Conservation (phyloP, 2,329 filamentous ascomycete genomes). For the Paecilomyces dactylethromorphus region DNA sequence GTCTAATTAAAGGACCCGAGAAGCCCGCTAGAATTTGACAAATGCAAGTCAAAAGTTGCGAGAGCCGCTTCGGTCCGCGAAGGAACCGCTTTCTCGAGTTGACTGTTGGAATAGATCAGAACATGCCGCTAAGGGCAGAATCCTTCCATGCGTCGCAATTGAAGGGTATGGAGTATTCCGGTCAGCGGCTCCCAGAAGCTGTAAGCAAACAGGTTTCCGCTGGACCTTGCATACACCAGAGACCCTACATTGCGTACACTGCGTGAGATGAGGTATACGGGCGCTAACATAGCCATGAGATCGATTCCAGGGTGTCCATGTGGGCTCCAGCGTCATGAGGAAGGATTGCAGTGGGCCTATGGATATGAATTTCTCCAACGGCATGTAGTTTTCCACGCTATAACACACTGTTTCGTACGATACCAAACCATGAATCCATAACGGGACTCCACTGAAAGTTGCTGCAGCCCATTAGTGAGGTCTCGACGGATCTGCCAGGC, state of each 20-base stretch:
- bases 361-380: neutral
- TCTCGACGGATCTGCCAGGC: neutral
- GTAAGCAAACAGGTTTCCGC: neutral
- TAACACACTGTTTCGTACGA: neutral
- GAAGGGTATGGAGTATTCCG: neutral
- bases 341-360: neutral
- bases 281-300: neutral
- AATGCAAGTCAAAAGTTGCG: neutral
- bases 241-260: neutral
- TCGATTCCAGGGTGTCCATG: neutral
- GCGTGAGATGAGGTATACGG: neutral
- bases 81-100: neutral
- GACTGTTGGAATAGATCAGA: neutral
- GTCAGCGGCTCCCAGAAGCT: neutral
- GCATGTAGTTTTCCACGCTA: neutral
- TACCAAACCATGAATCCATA: slow-evolving; percentile 5
- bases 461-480: neutral
- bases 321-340: neutral
- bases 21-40: neutral
- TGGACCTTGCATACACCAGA: neutral
- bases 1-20: neutral
- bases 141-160: neutral
- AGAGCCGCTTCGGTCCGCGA: neutral
- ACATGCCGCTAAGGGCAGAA: neutral
- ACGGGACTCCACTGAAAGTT: neutral